phyloP scores from a whole-genome alignment of 2,329 filamentous ascomycete species.

The Ophidiomyces ophidiicola region DNA sequence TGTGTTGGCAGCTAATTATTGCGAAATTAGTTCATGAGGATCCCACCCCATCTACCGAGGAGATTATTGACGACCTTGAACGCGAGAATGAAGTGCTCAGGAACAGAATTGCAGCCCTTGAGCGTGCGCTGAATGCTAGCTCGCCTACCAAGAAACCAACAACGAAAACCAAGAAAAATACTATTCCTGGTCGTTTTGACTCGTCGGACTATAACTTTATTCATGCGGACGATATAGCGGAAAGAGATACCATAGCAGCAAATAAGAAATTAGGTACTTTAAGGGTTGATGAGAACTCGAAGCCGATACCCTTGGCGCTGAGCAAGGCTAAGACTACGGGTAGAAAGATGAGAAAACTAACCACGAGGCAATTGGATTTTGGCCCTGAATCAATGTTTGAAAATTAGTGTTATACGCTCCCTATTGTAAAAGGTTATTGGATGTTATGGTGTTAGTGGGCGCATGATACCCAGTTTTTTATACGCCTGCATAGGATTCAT shows the following conservation, averaged over 20 bases:
- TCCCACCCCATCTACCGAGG: slow-evolving; percentile 40
- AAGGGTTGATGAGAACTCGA: slow-evolving; percentile 21
- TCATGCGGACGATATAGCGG: slow-evolving; percentile 30
- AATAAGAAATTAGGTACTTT: slow-evolving; percentile 30
- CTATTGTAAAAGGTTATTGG: too few relatives aligned
- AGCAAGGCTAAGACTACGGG: slow-evolving; percentile 20
- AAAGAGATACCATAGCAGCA: slow-evolving; percentile 20
- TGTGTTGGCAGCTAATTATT: slow-evolving; percentile 12
- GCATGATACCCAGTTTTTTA: not conserved
- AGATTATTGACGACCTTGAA: slow-evolving; percentile 53
- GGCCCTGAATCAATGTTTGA: slow-evolving; percentile 25
- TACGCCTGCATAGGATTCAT: not conserved
- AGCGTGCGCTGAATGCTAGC: slow-evolving; percentile 51
- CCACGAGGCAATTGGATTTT: slow-evolving; percentile 37
- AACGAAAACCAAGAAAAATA: slow-evolving; percentile 23
- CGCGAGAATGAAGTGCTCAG: slow-evolving; percentile 59
- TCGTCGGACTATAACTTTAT: slow-evolving; percentile 23
- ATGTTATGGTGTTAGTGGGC: not conserved
- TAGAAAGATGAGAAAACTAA: slow-evolving; percentile 34
- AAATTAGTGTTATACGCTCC: not conserved
- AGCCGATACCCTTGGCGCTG: slow-evolving; percentile 20
- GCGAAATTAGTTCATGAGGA: slow-evolving; percentile 33
- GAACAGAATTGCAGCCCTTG: slow-evolving; percentile 51
- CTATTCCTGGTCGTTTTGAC: slow-evolving; percentile 15
- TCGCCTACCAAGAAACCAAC: slow-evolving; percentile 48